Percentiles rank a stretch among this genome's conserved stretches.
Evolutionary conservation across 805 yeast species (phyloP).

Genomic region (Ogataea chonburiensis): DNA sequence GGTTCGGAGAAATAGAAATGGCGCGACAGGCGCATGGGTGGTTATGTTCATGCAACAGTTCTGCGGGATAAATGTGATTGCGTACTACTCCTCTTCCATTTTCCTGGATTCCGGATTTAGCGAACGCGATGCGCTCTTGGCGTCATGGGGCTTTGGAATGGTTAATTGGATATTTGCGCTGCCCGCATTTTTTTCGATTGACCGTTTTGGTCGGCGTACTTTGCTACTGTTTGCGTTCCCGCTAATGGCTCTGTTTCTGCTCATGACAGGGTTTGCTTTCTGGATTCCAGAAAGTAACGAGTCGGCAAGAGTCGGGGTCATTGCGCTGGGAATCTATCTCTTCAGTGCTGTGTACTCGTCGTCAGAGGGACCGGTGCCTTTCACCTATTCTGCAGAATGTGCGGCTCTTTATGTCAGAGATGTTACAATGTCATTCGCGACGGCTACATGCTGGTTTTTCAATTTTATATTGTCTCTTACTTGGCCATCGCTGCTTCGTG

Average conservation of each 20-base stretch:
- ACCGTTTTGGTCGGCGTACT: constrained; percentile 70
- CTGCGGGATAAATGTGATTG: constrained; percentile 87
- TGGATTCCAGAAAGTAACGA: constrained; percentile 50
- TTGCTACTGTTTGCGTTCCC: constrained; percentile 61
- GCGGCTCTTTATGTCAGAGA: constrained; percentile 78
- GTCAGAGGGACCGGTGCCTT: constrained; percentile 89
- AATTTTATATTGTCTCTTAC: constrained; percentile 69
- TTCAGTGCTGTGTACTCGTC: constrained; percentile 74
- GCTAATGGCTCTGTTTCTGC: constrained; percentile 56
- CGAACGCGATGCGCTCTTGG: constrained; percentile 62
- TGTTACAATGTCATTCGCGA: constrained; percentile 76
- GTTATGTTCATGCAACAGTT: constrained; percentile 90
- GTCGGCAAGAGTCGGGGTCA: constrained; percentile 62
- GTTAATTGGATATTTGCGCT: constrained; percentile 76
- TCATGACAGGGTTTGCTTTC: constrained; percentile 69
- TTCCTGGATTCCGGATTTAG: constrained; percentile 66
- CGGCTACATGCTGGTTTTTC: constrained; percentile 74
- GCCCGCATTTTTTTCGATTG: constrained; percentile 81
- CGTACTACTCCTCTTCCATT: constrained; percentile 78
- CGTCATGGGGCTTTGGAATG: constrained; percentile 86
- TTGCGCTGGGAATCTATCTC: constrained; percentile 71
- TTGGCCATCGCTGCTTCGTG: constrained; percentile 69
- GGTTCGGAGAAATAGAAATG: constrained; percentile 79
- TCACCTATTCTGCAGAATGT: constrained; percentile 84
- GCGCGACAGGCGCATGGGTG: constrained; percentile 74